Percentiles rank a stretch among this genome's conserved stretches.
Conservation (phyloP, 2,329 filamentous ascomycete genomes). For the Fusarium solani-melongenae region DNA sequence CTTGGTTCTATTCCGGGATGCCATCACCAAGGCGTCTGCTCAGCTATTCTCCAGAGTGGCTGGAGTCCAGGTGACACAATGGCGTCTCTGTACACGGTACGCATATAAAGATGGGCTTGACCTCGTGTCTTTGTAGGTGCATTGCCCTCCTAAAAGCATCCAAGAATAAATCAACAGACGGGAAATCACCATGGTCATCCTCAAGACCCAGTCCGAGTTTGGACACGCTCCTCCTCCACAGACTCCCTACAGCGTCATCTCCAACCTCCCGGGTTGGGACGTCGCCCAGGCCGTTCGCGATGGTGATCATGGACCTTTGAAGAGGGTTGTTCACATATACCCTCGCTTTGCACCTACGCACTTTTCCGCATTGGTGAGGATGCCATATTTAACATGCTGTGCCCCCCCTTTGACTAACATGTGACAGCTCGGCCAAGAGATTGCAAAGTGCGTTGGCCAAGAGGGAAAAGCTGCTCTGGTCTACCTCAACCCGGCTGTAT, state of each 20-base stretch:
- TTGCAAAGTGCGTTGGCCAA: constrained; percentile 48
- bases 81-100: not conserved
- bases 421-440: constrained; percentile 49
- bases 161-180: not conserved
- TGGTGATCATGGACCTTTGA: constrained; percentile 51
- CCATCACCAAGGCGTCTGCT: not conserved
- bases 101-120: not conserved
- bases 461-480: constrained; percentile 43
- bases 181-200: constrained; percentile 47
- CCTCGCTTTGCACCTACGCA: constrained; percentile 59
- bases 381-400: not conserved
- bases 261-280: constrained; percentile 58
- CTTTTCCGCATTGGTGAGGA: constrained; percentile 46
- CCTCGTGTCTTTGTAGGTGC: not conserved
- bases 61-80: not conserved
- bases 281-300: constrained; percentile 52
- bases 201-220: constrained; percentile 52
- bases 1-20: not conserved
- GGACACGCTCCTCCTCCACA: constrained; percentile 60
- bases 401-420: not conserved
- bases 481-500: constrained; percentile 48
- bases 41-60: not conserved
- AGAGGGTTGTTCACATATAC: constrained; percentile 55
- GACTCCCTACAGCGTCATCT: constrained; percentile 59
- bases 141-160: too few relatives aligned